Evolutionary conservation across 2,329 filamentous ascomycete genomes (phyloP), one percentile per base, ranked within the genome.

Genomic region (Orbilia blumenaviensis): DNA sequence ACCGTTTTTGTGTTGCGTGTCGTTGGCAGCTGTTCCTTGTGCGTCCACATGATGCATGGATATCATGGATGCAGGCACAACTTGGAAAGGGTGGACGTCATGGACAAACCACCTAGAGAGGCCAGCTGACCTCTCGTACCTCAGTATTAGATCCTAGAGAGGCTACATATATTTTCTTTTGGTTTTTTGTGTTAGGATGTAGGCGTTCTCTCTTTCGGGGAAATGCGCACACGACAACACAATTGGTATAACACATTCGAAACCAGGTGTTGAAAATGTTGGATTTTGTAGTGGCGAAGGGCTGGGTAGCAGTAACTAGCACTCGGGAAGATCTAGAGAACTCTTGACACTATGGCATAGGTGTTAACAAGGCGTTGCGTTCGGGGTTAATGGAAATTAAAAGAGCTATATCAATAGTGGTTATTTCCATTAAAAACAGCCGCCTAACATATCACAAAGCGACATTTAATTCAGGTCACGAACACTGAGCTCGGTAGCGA

Each of bases 1-100:
- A 66, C 62, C 42, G 42, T 48, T 41, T 66, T 67, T 75, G 71
- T 64, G 71, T 75, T 75, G 71, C 71, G 63, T 75, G 68, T 74
- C 63, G 46, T 75, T 75, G 71, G 71, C 71, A 75, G 71, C 63
- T 75, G 71, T 68, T 63, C 56, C 38, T 10, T 38, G 34, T 58
- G 32, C 44, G 62, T 56, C 62, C 71, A 68, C 54, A 64, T 75
- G 71, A 75, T 66, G 62, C 63, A 71, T n/a, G n/a, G n/a, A n/a
- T n/a, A n/a, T n/a, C n/a, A n/a, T n/a, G n/a, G n/a, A n/a, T 56
- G 52, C 52, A 56, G 66, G 66, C 66, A 69, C 44, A 44, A 61
- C 48, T 25, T 23, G 18, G 16, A 36, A 38, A 14, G 18, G 16
- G 32, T 16, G 52, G 32, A 56, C 52, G 52, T 56, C 52, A 56